Evolutionary conservation across 1,284 basidiomycete genomes (phyloP), one percentile per base, ranked within the genome.

Genomic region (Clitocybe nebularis): DNA sequence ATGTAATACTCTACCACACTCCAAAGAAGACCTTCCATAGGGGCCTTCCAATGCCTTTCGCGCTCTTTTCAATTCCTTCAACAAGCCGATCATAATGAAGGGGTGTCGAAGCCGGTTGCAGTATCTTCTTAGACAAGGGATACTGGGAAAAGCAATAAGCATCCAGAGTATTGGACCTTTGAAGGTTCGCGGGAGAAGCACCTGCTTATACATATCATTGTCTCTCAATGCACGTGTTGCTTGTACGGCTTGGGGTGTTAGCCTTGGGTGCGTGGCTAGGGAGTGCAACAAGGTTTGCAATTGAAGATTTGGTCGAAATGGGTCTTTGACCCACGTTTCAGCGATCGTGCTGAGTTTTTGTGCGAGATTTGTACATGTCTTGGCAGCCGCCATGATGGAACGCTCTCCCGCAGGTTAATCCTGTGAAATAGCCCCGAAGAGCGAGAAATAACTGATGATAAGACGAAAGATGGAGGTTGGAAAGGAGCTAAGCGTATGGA

Each of bases 21-120:
- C 77, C 75, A 52, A 89, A 81, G 62, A 89, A 84, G 29, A 84
- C 66, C 60, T 89, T 86, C 85, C 85, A 89, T 81, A 81, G 81
- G 2, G 85, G 84, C 34, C 86, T 68, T 16, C 72, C 72, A 38
- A 86, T 83, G n/a, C 85, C 85, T 55, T 79, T 68, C 2, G 77
- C 74, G 54, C 81, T 84, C 62, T 82, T 84, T 47, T 84, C 76
- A 49, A 81, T 79, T 3, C 77, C 86, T 51, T 84, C 82, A 1
- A 78, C 69, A 11, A 89, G 69, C 25, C 83, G 76, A 29, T 76
- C 70, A 54, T 89, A 89, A 60, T 89, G 78, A 41, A 71, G 63
- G 13, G 85, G 84, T 59, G 75, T 75, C 5, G 85, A 86, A 8
- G 77, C 74, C 2, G 86, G 86, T 39, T 73, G 69, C 35, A 86